Evolutionary conservation across 2,329 filamentous ascomycete species (phyloP), one percentile per base, ranked within the genome.

Genomic region (Claviceps maximensis): DNA sequence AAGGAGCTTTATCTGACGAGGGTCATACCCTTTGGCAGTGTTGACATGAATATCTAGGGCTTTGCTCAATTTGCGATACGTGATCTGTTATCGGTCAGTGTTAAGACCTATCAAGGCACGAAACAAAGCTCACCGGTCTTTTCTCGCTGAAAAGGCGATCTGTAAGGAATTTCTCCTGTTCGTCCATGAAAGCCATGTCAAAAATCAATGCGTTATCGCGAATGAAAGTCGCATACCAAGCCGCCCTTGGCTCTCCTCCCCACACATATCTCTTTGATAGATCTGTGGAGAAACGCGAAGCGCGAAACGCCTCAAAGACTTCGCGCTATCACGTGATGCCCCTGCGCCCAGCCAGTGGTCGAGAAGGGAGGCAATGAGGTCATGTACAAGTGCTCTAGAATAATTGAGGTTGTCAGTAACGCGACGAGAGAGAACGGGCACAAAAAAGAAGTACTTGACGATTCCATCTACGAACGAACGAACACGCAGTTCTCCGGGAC

Each of bases 1-100:
- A 40, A 47, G 2, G 21, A 38, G 23, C 4, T 19, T 45, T 7
- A 36, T 25, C n/a, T 27, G 41, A 19, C 4, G 29, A 36, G 6
- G 17, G n/a, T 9, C 49, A 21, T 72, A 94, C 90, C 90, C 83
- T 69, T 98, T 98, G 13, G 93, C 93, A 45, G 79, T 74, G 64
- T 94, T 93, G 66, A 87, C 84, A 66, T 96, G 86, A 46, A 95
- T 78, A 62, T 89, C 86, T 52, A 96, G 70, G 41, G 84, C 85
- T 62, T 91, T 80, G 68, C 89, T 93, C 56, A 98, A 71, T 49
- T 85, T 74, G 50, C 89, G 84, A 73, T 96, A 97, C 50, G 87
- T 95, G 62, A 95, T 77, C 89, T 95, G 62, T 54, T 40, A 15
- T 4, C 3, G 27, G 36, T 52, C 25, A 40, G 38, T 36, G 38